Evolutionary conservation across 2,329 filamentous ascomycete species (phyloP), one percentile per base, ranked within the genome.

Genomic region (Botrytis fragariae): DNA sequence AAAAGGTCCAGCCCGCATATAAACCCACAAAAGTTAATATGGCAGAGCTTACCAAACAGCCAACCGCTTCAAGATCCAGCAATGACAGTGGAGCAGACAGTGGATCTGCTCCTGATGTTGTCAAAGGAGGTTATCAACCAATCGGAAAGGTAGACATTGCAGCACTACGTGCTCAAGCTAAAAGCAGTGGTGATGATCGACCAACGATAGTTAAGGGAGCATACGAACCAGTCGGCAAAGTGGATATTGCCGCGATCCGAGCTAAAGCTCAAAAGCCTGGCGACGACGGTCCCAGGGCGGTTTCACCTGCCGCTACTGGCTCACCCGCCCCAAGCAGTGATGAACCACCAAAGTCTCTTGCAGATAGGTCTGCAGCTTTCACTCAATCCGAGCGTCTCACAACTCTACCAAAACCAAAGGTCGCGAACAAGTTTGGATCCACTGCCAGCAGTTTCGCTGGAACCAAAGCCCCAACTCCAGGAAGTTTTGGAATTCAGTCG

Each of bases 81-180:
- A 82, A 85, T 71, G 82, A 86, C 44, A 79, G 84, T 59, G 81
- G 82, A 70, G 79, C 81, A 54, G 83, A 87, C 64, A 85, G 88
- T 65, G 82, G 83, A 48, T 77, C 73, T 6, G 82, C 83, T 29
- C 74, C 37, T 79, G 92, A 94, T 80, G 88, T 98, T 32, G 90
- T 98, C 69, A 92, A 85, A 80, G 96, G 96, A 62, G 92, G 88
- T 25, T 99, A 99, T 83, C 94, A 98, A 82, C 96, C 96, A 32
- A 86, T 99, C 78, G 96, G 96, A 73, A 98, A 98, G 84, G 93
- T 99, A n/a, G 95, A 99, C 80, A 98, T 99, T 83, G 92, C 92
- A 37, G 95, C 94, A 54, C 92, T 99, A 77, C 90, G 96, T 76
- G 91, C 86, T 81, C 93, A 88, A 85, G 94, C 84, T 80, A 91